Evolutionary conservation across 257 asterid genomes (phyloP).

Genomic region (Jacaranda mimosifolia): DNA sequence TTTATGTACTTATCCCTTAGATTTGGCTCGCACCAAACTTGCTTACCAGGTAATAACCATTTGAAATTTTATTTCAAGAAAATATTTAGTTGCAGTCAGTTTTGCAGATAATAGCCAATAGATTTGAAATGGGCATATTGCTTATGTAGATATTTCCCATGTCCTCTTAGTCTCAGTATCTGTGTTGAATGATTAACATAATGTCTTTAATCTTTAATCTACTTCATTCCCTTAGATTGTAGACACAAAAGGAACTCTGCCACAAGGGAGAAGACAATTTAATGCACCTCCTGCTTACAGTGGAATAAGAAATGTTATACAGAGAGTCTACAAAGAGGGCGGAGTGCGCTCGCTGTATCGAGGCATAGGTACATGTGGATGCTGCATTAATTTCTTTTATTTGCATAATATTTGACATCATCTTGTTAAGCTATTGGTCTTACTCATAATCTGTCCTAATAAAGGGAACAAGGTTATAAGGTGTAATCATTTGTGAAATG

Average conservation of each 20-base stretch:
- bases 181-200: background rate
- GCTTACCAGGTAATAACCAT: conserved; percentile 65
- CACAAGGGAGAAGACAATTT: conserved; percentile 33
- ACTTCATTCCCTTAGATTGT: conserved; percentile 42
- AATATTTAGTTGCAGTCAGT: no score
- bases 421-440: background rate
- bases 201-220: background rate
- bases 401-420: background rate
- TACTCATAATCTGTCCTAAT: no score
- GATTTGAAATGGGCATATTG: no score
- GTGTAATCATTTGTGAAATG: no score
- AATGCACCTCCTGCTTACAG: conserved; percentile 52
- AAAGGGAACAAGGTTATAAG: no score
- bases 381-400: background rate
- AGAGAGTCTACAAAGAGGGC: conserved; percentile 62
- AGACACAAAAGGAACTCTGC: conserved; percentile 46
- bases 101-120: background rate
- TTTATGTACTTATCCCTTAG: conserved; percentile 74
- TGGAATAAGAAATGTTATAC: conserved; percentile 63
- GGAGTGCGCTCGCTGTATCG: conserved; percentile 66
- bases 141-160: no score
- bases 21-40: conserved; percentile 78
- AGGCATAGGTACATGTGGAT: conserved; percentile 55
- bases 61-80: background rate
- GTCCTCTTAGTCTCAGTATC: no score